phyloP scores from a whole-genome alignment of 805 yeast genomes.

The Limtongia smithiae region DNA sequence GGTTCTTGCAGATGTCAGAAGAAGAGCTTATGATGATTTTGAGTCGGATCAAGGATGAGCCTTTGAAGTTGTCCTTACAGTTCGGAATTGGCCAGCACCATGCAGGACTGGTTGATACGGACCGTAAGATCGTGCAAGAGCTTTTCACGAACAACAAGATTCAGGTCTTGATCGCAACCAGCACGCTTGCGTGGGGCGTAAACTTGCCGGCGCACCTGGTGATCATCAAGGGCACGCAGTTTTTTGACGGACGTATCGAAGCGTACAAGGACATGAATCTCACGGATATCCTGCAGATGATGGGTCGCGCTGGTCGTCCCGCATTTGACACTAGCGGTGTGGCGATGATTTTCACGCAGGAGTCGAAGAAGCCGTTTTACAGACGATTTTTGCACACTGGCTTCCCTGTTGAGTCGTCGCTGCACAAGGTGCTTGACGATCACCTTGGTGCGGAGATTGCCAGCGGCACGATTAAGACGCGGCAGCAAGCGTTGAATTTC shows the following conservation, averaged over 20 bases:
- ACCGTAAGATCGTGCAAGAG: slow-evolving; percentile 65
- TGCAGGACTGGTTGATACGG: slow-evolving; percentile 74
- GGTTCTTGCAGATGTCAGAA: slow-evolving; percentile 66
- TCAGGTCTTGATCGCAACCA: slow-evolving; percentile 71
- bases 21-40: slow-evolving; percentile 53
- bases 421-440: slow-evolving; percentile 72
- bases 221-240: slow-evolving; percentile 69
- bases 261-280: slow-evolving; percentile 77
- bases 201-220: slow-evolving; percentile 78
- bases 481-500: slow-evolving; percentile 71
- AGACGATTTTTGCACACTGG: slow-evolving; percentile 76
- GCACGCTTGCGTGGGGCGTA: slow-evolving; percentile 87
- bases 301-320: slow-evolving; percentile 84
- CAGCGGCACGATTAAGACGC: slow-evolving; percentile 59
- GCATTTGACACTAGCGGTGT: slow-evolving; percentile 75
- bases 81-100: slow-evolving; percentile 81
- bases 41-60: slow-evolving; percentile 70
- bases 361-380: slow-evolving; percentile 68
- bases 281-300: slow-evolving; percentile 78
- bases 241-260: slow-evolving; percentile 56
- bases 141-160: slow-evolving; percentile 66
- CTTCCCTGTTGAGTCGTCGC: slow-evolving; percentile 76
- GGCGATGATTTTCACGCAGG: slow-evolving; percentile 73
- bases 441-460: slow-evolving; percentile 80
- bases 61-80: slow-evolving; percentile 66